Percentiles rank a stretch among this genome's conserved stretches.
phyloP scores from a whole-genome alignment of 768 basidiomycete genomes.

The Xerocomus potaroensis region DNA sequence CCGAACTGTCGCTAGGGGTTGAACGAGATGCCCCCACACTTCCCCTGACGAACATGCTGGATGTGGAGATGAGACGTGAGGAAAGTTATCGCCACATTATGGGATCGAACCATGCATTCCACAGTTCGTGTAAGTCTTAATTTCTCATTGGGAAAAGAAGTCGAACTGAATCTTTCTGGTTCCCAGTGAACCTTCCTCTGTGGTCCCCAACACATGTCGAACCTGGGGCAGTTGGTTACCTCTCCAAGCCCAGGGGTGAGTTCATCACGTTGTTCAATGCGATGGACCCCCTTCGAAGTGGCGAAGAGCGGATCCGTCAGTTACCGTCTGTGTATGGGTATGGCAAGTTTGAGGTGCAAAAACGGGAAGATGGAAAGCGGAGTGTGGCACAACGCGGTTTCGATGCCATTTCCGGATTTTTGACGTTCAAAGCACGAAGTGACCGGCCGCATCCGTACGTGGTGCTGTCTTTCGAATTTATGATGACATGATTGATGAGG shows the following conservation, averaged over 20 bases:
- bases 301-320: conserved; percentile 37
- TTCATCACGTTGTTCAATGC: conserved; percentile 76
- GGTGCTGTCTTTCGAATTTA: not conserved
- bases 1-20: too few species aligned
- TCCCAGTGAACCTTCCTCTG: conserved; percentile 57
- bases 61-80: conserved; percentile 52
- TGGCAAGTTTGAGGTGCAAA: conserved; percentile 46
- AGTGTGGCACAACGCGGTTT: conserved; percentile 52
- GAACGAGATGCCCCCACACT: conserved; percentile 24
- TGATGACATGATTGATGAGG: not conserved
- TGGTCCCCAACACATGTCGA: conserved; percentile 64
- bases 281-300: conserved; percentile 47
- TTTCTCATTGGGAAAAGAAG: not conserved
- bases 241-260: conserved; percentile 59
- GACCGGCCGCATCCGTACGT: conserved; percentile 41
- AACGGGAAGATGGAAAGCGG: conserved; percentile 49
- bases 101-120: conserved; percentile 57
- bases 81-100: conserved; percentile 58
- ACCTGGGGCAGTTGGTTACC: conserved; percentile 73
- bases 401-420: conserved; percentile 49
- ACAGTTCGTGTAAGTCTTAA: conserved; percentile 53
- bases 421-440: conserved; percentile 39
- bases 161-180: not conserved
- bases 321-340: conserved; percentile 63
- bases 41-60: conserved; percentile 33